Conservation (phyloP, 768 basidiomycete genomes). For the Cubamyces lactineus region DNA sequence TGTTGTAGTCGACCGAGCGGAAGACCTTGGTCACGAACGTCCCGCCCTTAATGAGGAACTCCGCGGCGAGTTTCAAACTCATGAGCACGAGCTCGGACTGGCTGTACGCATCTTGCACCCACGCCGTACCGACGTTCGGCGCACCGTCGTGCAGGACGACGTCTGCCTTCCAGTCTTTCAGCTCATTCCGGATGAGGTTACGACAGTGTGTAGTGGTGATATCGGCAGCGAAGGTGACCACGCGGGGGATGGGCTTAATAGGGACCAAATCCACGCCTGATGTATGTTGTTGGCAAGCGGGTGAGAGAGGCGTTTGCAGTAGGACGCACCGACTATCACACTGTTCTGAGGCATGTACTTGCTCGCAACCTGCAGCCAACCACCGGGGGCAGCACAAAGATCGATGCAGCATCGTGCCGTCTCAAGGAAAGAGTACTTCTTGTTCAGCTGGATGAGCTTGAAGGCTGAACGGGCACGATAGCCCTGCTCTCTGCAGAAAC, state of each 20-base stretch:
- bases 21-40: constrained; percentile 99
- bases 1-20: constrained; percentile 97
- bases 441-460: constrained; percentile 98
- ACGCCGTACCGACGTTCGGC: constrained; percentile 98
- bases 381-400: constrained; percentile 97
- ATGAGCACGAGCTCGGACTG: constrained; percentile 97
- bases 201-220: constrained; percentile 94
- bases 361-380: constrained; percentile 98
- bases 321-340: constrained; percentile 79
- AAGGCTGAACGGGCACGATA: constrained; percentile 99
- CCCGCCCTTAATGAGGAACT: constrained; percentile 91
- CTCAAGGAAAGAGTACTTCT: constrained; percentile 93
- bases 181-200: constrained; percentile 77
- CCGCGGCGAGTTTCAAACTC: constrained; percentile 93
- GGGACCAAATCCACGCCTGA: constrained; percentile 93
- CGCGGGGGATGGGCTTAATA: constrained; percentile 93
- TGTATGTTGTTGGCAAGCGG: constrained; percentile 21
- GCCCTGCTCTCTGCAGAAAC: constrained; percentile 83
- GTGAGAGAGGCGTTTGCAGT: background rate
- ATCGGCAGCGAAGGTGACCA: constrained; percentile 89
- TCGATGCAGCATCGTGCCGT: constrained; percentile 92
- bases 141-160: constrained; percentile 98
- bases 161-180: constrained; percentile 99
- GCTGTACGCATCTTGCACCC: constrained; percentile 98
- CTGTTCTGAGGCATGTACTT: constrained; percentile 96